A percentile compares a stretch with the other conserved stretches of the same genome.
phyloP scores from a whole-genome alignment of 179 eudicot genomes.

The Silene noctiflora region DNA sequence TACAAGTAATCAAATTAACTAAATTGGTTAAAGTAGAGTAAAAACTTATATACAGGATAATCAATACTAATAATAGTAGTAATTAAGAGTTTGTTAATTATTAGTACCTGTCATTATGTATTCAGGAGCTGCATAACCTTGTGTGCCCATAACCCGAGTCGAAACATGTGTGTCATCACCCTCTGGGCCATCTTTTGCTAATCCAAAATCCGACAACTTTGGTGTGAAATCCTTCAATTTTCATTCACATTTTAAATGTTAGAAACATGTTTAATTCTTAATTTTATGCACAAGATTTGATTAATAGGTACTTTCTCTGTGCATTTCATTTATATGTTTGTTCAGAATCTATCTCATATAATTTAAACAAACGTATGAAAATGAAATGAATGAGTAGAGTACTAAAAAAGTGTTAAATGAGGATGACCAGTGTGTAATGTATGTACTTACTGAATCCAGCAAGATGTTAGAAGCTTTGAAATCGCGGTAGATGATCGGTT shows the following conservation, averaged over 20 bases:
- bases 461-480: slow-evolving; percentile 49
- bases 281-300: not conserved
- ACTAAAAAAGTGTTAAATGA: not conserved
- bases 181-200: slow-evolving; percentile 50
- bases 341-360: too few species aligned
- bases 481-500: slow-evolving; percentile 44
- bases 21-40: not conserved
- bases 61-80: not conserved
- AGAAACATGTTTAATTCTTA: slow-evolving; percentile 10
- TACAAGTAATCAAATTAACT: not conserved
- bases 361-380: too few species aligned
- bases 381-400: too few species aligned
- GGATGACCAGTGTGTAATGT: not conserved
- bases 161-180: slow-evolving; percentile 51
- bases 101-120: slow-evolving; percentile 49
- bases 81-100: not conserved
- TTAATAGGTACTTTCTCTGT: too few species aligned
- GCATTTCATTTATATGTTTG: too few species aligned
- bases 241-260: not conserved
- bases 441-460: slow-evolving; percentile 38
- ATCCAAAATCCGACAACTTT: slow-evolving; percentile 46
- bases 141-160: slow-evolving; percentile 48
- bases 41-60: not conserved
- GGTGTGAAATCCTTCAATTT: slow-evolving; percentile 40
- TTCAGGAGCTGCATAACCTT: slow-evolving; percentile 54